A percentile compares a stretch with the other conserved stretches of the same genome.
Conservation (phyloP, 306 rosid species). For the Dalbergia cochinchinensis region DNA sequence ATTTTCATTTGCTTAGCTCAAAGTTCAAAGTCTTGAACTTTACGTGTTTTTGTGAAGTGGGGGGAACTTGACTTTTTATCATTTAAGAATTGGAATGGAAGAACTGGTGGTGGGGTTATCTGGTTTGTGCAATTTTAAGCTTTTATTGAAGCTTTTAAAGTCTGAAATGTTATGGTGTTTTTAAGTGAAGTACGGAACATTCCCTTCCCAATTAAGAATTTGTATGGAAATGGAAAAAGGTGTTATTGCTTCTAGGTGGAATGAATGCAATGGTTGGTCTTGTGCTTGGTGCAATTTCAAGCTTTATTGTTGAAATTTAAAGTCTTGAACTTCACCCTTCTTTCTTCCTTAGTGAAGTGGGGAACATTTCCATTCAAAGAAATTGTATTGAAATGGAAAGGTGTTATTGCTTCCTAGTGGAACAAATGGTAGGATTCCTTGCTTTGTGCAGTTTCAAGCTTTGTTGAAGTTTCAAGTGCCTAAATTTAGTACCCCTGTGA, state of each 20-base stretch:
- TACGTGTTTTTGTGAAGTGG: not conserved
- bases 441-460: conserved; percentile 24
- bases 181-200: conserved; percentile 8
- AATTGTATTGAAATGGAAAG: not conserved
- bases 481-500: conserved; percentile 15
- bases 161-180: conserved; percentile 6
- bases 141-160: not conserved
- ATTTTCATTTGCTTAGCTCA: not conserved
- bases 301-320: not conserved
- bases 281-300: conserved; percentile 20
- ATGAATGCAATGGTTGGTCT: not conserved
- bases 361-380: conserved; percentile 1
- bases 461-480: conserved; percentile 10
- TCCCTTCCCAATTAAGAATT: conserved; percentile 18
- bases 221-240: not conserved
- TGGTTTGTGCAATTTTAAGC: no score
- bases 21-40: conserved; percentile 10
- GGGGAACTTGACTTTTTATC: no score
- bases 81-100: no score
- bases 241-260: conserved; percentile 17
- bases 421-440: not conserved
- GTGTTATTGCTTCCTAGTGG: not conserved
- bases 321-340: conserved; percentile 9
- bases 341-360: not conserved
- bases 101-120: no score